phyloP scores from a whole-genome alignment of 306 rosid species.

The Nissolia schottii region DNA sequence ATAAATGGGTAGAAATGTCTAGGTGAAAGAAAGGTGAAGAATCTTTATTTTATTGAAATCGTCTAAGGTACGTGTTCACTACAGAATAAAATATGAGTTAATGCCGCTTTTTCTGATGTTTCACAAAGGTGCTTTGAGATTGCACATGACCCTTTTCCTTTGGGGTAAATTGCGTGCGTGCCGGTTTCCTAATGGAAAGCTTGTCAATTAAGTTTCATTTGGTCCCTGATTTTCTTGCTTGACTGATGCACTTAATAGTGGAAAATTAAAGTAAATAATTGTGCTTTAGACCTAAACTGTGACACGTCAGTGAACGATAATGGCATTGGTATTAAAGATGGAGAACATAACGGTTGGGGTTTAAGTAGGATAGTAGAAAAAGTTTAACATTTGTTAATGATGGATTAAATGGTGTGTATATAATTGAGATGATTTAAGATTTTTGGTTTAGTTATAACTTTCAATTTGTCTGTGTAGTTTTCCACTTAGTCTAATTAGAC shows the following conservation, averaged over 20 bases:
- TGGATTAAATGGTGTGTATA: too few species aligned
- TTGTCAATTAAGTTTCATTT: background rate
- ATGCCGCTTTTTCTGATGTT: background rate
- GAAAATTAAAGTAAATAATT: background rate
- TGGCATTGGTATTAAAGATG: background rate
- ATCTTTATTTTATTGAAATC: background rate
- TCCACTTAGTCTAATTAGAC: too few species aligned
- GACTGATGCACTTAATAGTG: background rate
- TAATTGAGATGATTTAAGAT: too few species aligned
- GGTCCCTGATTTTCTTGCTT: background rate
- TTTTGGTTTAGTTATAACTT: too few species aligned
- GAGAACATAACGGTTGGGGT: too few species aligned
- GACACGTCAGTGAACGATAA: background rate
- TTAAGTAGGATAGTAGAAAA: too few species aligned
- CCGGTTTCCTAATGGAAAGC: background rate
- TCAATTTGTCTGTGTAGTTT: too few species aligned
- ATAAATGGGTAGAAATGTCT: too few species aligned
- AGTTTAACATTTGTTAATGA: too few species aligned
- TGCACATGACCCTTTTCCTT: conserved; percentile 5
- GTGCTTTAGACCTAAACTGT: background rate
- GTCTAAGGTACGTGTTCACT: background rate
- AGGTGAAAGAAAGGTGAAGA: background rate
- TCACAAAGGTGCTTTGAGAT: conserved; percentile 12
- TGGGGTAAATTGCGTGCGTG: background rate
- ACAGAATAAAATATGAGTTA: background rate